Percentiles rank a stretch among this genome's conserved stretches.
phyloP scores from a whole-genome alignment of 305 asterid genomes.

The Coffea humblotiana region DNA sequence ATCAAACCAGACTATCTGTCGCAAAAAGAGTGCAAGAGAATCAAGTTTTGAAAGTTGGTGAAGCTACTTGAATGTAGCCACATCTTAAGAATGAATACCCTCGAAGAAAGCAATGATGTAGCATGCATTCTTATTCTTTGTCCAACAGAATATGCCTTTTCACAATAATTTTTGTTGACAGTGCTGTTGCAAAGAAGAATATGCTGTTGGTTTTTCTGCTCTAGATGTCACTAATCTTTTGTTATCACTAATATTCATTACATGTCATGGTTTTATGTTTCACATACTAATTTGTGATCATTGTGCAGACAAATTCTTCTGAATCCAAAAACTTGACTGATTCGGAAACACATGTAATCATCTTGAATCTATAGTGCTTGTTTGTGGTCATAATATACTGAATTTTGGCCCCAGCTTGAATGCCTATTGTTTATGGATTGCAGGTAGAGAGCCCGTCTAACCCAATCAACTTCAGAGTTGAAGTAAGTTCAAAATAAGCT shows the following conservation, averaged over 20 bases:
- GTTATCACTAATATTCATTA: not conserved
- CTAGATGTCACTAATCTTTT: not conserved
- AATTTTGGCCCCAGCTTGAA: not conserved
- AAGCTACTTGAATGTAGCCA: not conserved
- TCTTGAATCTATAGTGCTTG: not conserved
- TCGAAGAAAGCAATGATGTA: not conserved
- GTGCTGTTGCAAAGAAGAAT: not conserved
- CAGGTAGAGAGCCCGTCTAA: constrained; percentile 36
- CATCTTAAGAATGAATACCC: not conserved
- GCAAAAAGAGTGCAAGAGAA: not conserved
- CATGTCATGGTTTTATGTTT: not conserved
- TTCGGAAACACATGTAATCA: constrained; percentile 10
- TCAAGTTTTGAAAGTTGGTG: not conserved
- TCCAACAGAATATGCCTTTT: not conserved
- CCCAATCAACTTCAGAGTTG: constrained; percentile 49
- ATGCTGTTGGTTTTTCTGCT: not conserved
- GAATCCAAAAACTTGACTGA: not conserved
- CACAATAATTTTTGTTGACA: not conserved
- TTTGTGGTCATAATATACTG: not conserved
- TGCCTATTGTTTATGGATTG: constrained; percentile 2
- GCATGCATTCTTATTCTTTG: not conserved
- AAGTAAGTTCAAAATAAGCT: constrained; percentile 39
- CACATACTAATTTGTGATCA: not conserved
- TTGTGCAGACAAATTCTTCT: constrained; percentile 16
- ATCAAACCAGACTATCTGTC: not conserved